Percentiles rank a stretch among this genome's conserved stretches.
Evolutionary conservation across 495 filamentous ascomycete species (phyloP).

Genomic region (Talaromyces nanjingensis): DNA sequence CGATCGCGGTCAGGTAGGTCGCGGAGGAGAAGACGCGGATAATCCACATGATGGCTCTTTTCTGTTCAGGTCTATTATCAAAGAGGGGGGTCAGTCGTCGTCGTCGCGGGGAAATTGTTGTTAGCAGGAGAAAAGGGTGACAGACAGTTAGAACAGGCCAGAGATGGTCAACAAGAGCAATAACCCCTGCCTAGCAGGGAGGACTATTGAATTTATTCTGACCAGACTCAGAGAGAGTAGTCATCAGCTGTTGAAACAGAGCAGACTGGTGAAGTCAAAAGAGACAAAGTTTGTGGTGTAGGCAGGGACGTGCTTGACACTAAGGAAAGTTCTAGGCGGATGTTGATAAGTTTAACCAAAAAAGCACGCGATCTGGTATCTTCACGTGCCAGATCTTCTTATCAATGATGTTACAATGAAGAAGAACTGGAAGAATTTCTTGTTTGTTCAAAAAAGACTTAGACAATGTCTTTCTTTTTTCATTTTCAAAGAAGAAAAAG

Average conservation of each 20-base stretch:
- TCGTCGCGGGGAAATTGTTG: background rate
- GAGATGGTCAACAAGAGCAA: background rate
- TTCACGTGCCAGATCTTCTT: conserved; percentile 2
- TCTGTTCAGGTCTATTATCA: background rate
- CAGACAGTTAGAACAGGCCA: background rate
- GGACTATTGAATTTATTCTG: background rate
- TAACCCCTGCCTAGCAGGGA: conserved; percentile 9
- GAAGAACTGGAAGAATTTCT: background rate
- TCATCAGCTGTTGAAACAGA: background rate
- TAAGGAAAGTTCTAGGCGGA: background rate
- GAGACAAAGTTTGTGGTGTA: background rate
- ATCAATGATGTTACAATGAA: background rate
- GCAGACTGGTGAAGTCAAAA: background rate
- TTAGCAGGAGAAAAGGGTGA: conserved; percentile 2
- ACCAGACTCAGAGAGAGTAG: background rate
- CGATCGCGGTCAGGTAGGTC: conserved; percentile 77
- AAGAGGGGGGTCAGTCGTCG: background rate
- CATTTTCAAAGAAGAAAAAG: background rate
- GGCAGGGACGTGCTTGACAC: background rate
- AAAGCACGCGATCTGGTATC: conserved; percentile 7
- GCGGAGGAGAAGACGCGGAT: conserved; percentile 64
- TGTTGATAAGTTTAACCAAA: conserved; percentile 1
- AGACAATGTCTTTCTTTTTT: background rate
- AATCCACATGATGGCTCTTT: conserved; percentile 52
- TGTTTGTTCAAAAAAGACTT: background rate